phyloP scores from a whole-genome alignment of 352 stramenopile genomes.

The Poterioochromonas sp. region DNA sequence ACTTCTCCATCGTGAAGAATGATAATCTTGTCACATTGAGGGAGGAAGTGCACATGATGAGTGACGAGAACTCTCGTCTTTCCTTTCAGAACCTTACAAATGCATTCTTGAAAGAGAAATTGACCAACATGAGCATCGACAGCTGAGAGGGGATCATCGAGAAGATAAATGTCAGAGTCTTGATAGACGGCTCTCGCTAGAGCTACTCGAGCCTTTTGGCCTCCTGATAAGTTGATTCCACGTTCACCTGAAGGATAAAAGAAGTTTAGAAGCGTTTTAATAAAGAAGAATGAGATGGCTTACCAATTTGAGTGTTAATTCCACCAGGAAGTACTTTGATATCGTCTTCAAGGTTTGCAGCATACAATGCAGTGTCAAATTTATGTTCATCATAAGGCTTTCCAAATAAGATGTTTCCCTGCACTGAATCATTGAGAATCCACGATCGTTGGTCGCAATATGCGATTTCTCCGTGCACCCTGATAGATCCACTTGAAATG shows the following conservation, averaged over 20 bases:
- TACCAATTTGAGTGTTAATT: slow-evolving; percentile 90
- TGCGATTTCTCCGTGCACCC: not conserved
- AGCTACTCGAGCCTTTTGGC: slow-evolving; percentile 81
- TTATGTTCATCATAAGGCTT: slow-evolving; percentile 48
- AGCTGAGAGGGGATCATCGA: slow-evolving; percentile 89
- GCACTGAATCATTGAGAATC: slow-evolving; percentile 10
- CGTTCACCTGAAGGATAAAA: slow-evolving; percentile 66
- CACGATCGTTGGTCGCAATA: slow-evolving; percentile 19
- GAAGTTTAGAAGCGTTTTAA: not conserved
- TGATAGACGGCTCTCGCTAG: slow-evolving; percentile 85
- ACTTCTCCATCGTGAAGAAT: slow-evolving; percentile 19
- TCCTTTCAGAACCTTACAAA: not conserved
- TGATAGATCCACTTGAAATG: not conserved
- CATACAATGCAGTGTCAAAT: slow-evolving; percentile 6
- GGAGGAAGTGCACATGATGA: not conserved
- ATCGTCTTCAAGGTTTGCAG: slow-evolving; percentile 62
- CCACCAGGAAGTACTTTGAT: slow-evolving; percentile 72
- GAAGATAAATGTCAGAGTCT: slow-evolving; percentile 82
- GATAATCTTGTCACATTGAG: slow-evolving; percentile 18
- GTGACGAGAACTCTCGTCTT: not conserved
- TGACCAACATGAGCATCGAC: slow-evolving; percentile 91
- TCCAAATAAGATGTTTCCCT: slow-evolving; percentile 58
- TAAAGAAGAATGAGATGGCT: not conserved
- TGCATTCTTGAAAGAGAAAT: slow-evolving; percentile 25
- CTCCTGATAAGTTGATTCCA: slow-evolving; percentile 89